Percentiles rank a stretch among this genome's conserved stretches.
phyloP scores from a whole-genome alignment of 176 grass and related monocot genomes.

The Raddia distichophylla region DNA sequence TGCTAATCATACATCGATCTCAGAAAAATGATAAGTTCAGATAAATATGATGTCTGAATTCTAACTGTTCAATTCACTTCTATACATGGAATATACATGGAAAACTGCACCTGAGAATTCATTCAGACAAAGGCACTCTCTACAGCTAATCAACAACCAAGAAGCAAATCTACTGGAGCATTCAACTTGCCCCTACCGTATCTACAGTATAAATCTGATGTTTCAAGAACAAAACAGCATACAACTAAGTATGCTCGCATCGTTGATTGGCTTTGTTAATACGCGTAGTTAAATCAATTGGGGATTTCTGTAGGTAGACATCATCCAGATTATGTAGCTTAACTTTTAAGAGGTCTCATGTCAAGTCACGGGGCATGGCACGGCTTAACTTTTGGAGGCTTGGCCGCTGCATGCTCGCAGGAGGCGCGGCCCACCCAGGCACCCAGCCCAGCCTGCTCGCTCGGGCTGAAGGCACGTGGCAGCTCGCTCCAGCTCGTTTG shows the following conservation, averaged over 20 bases:
- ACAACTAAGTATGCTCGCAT: background rate
- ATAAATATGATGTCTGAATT: background rate
- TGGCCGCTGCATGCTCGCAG: no score
- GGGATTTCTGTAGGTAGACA: no score
- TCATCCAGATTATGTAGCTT: no score
- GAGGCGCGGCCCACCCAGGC: no score
- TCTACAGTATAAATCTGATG: background rate
- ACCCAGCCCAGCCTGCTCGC: no score
- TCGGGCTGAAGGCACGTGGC: no score
- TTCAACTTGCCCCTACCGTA: background rate
- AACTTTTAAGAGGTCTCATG: no score
- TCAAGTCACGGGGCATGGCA: no score
- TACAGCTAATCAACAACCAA: background rate
- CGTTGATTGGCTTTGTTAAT: no score
- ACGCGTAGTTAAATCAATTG: no score
- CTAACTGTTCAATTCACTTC: background rate
- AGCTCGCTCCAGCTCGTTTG: no score
- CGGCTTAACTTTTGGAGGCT: no score
- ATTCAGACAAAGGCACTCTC: background rate
- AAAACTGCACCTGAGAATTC: background rate
- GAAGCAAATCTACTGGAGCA: background rate
- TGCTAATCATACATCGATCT: background rate
- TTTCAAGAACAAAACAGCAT: constrained; percentile 13
- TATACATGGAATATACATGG: background rate
- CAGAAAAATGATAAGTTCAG: background rate